A percentile compares a stretch with the other conserved stretches of the same genome.
These are phyloP conservation scores for Colletotrichum sp. DNA, from an alignment of 2,329 filamentous ascomycete genomes.

Conservation along the genomic window DNA sequence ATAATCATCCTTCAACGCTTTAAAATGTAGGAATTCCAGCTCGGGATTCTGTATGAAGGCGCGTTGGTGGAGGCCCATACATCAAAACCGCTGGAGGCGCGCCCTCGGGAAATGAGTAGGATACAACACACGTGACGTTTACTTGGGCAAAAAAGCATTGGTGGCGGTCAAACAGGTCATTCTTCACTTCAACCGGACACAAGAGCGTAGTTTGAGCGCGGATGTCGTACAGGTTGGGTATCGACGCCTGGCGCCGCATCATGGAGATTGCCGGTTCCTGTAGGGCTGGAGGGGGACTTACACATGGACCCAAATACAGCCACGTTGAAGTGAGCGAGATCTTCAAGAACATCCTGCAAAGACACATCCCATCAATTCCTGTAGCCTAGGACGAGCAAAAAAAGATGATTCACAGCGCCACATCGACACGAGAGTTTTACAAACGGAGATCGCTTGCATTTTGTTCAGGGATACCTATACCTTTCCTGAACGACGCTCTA, in stretches of 20 bases:
- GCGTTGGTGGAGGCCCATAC: neutral
- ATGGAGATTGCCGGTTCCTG: neutral
- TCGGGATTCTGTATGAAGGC: neutral
- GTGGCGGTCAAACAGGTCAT: neutral
- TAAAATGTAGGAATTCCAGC: neutral
- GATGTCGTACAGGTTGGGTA: neutral
- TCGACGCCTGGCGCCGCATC: neutral
- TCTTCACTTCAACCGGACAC: neutral
- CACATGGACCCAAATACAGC: neutral
- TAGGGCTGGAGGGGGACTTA: neutral
- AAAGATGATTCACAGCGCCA: neutral
- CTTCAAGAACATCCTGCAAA: neutral
- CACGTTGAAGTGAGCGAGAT: neutral
- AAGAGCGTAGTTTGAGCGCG: neutral
- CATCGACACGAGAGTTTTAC: neutral
- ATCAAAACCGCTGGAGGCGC: neutral
- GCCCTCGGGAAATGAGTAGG: neutral
- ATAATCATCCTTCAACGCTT: neutral
- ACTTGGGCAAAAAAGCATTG: neutral
- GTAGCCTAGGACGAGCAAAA: neutral
- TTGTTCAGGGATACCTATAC: conserved; percentile 1
- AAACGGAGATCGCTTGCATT: conserved; percentile 17
- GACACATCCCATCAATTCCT: neutral
- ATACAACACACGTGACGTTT: neutral
- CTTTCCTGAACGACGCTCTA: conserved; percentile 19